Evolutionary conservation across 2,329 filamentous ascomycete species (phyloP).

Genomic region (Xylaria sp.): DNA sequence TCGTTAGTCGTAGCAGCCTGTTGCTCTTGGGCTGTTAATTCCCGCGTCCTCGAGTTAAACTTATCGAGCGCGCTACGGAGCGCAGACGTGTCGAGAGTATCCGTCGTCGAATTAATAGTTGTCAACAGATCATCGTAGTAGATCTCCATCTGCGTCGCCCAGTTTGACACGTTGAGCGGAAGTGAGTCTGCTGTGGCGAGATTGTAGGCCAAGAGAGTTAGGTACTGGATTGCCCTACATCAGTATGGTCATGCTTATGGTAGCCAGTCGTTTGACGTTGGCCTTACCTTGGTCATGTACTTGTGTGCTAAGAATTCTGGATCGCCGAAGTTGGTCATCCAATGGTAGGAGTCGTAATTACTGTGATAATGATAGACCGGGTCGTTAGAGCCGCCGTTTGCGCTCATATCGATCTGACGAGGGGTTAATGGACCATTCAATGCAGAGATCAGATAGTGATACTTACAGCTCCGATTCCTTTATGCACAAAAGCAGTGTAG

Average conservation of each 20-base stretch:
- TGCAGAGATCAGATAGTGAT: slow-evolving; percentile 46
- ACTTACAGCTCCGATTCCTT: slow-evolving; percentile 55
- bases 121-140: slow-evolving; percentile 54
- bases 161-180: slow-evolving; percentile 56
- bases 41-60: slow-evolving; percentile 51
- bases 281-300: slow-evolving; percentile 64
- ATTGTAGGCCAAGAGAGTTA: slow-evolving; percentile 55
- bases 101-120: slow-evolving; percentile 48
- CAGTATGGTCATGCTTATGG: not conserved
- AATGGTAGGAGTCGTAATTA: slow-evolving; percentile 86
- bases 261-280: not conserved
- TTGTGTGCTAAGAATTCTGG: slow-evolving; percentile 69
- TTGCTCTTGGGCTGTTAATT: slow-evolving; percentile 50
- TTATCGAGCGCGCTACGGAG: slow-evolving; percentile 54
- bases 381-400: slow-evolving; percentile 56
- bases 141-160: slow-evolving; percentile 53
- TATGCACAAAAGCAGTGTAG: slow-evolving; percentile 74
- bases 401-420: slow-evolving; percentile 67
- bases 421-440: slow-evolving; percentile 41
- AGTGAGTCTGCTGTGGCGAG: slow-evolving; percentile 54
- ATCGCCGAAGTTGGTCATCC: slow-evolving; percentile 86
- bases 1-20: slow-evolving; percentile 48
- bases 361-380: slow-evolving; percentile 80
- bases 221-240: slow-evolving; percentile 47
- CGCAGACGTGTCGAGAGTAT: slow-evolving; percentile 53